Evolutionary conservation across 2,329 filamentous ascomycete species (phyloP), one percentile per base, ranked within the genome.

Genomic region (Neofusicoccum kwambonambiense): DNA sequence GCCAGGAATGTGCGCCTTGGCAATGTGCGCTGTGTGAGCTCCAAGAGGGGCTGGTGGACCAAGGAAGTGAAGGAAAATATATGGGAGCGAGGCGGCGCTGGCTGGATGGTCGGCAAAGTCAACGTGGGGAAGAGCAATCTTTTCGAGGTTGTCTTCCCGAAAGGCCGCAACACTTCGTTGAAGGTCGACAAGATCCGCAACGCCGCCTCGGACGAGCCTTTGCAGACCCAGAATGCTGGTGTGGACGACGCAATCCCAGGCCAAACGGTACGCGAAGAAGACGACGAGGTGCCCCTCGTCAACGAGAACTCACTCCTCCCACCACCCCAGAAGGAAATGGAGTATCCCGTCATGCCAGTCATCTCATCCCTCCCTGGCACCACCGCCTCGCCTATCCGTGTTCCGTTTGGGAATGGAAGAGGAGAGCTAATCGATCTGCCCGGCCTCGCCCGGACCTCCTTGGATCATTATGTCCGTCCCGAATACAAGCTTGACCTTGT

Each of bases 91-190:
- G 93, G 92, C 3, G 94, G 94, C 4, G 95, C 89, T 15, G 89
- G 91, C 15, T 99, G 95, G 94, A 89, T 99, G 83, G 90, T 99
- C 2, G 95, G 95, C n/a, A 98, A 97, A 77, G 92, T 93, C 68
- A 99, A 99, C 73, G 96, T 98, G 2, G 96, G 95, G 27, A 99
- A 99, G 79, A 98, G 94, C 71, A 90, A 90, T 73, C 84, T 99
- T 2, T 96, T 98, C 67, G 89, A 95, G 70, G 86, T 88, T 4
- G 87, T 97, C 7, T 97, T 93, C 72, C 94, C 96, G 3, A 89
- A 94, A 90, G 82, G 71, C 61, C 76, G 72, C 70, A 75, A 64
- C 71, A 80, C 73, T 27, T 73, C 72, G 50, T 70, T 70, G 45
- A 66, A 75, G 31, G 66, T 77, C 1, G 74, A 75, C 44, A 74